Base-by-base conservation (phyloP, 148 eudicot genomes). In the Fagopyrum homotropicum region DNA sequence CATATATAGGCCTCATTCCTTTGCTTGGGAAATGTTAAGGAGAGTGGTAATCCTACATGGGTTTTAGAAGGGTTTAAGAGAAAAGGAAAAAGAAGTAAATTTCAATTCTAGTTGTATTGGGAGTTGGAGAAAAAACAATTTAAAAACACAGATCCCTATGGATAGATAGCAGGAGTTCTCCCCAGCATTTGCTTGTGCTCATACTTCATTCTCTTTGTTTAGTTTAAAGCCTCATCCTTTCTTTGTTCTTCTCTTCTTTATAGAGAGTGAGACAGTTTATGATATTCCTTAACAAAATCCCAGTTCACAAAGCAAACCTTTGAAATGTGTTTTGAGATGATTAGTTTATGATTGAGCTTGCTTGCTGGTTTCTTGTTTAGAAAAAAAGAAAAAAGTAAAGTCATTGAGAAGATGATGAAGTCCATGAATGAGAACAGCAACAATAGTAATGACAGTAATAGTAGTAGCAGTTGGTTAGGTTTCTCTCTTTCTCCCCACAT, bases 401-500 rank as follows among this genome's bases (percentile, higher is more conserved):
- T 55, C 17, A 11, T 5, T 3, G 9, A 43, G 9, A 49, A 69
- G 47, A 85, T 57, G 63, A 89, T 86, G 92, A 89, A 86, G 83
- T 81, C 92, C 76, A 79, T 85, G 78, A 78, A 72, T 72, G 82
- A 82, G 82, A 83, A 82, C 75, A 77, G 80, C 76, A 79, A 35
- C 74, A 79, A 69, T 77, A 74, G n/a, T 73, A 51, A 82, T 48
- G 75, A 78, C 79, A 81, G 79, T 11, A 46, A 46, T 45, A 26
- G 74, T 17, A 49, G 74, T 30, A 49, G 14, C 52, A 80, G 82
- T 80, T 82, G 79, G 66, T 44, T 84, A 75, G 85, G 87, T 47
- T 84, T 84, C 81, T 84, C 87, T 5, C 85, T 84, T 40, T 84
- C 87, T 40, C 82, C 86, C 52, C 82, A 77, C 64, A 83, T 78